Evolutionary conservation across 2,329 filamentous ascomycete genomes (phyloP).

Genomic region (Talaromyces verruculosus): DNA sequence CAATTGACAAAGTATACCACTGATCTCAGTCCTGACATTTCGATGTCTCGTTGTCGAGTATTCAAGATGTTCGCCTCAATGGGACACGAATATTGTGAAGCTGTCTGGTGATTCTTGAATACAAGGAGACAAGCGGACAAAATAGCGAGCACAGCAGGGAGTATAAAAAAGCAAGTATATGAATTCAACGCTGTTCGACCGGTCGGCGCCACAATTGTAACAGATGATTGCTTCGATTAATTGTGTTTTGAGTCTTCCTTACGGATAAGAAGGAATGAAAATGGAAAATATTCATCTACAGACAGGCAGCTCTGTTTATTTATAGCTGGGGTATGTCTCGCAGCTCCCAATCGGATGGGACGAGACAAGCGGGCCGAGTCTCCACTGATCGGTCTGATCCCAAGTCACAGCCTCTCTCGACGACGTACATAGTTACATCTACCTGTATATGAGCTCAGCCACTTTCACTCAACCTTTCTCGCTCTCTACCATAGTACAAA

Average conservation of each 20-base stretch:
- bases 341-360: neutral
- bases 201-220: slow-evolving; percentile 12
- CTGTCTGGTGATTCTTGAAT: neutral
- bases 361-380: slow-evolving; percentile 1
- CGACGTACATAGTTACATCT: neutral
- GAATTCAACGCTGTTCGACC: neutral
- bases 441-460: neutral
- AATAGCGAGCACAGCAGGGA: slow-evolving; percentile 2
- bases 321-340: neutral
- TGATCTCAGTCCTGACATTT: slow-evolving; percentile 32
- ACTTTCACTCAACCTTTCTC: neutral
- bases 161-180: slow-evolving; percentile 2
- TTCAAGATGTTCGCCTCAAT: neutral
- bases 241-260: neutral
- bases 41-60: neutral
- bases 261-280: neutral
- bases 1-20: slow-evolving; percentile 49
- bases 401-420: slow-evolving; percentile 1
- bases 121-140: neutral
- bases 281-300: neutral
- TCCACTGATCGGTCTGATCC: neutral
- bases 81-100: neutral
- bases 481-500: too few species aligned
- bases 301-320: slow-evolving; percentile 1
- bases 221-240: neutral